These are phyloP conservation scores for Lepidium didymum DNA, from an alignment of 345 rosid genomes.

Conservation along the genomic window DNA sequence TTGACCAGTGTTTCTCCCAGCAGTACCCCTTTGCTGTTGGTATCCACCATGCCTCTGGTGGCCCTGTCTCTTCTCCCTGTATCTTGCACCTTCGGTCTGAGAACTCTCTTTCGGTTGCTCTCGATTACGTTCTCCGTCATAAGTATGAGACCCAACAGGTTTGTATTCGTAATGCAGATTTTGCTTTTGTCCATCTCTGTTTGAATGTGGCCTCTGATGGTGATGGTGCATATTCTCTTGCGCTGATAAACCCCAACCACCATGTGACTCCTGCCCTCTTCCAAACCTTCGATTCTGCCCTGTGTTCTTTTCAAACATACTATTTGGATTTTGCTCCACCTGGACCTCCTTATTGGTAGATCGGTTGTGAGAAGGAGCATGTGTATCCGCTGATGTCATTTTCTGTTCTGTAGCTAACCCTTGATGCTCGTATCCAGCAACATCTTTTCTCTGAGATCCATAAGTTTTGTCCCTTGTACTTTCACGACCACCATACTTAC, in stretches of 20 bases:
- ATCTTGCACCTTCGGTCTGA: constrained; percentile 45
- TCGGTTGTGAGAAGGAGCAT: constrained; percentile 31
- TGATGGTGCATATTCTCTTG: constrained; percentile 54
- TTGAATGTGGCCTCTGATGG: constrained; percentile 38
- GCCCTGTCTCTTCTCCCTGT: constrained; percentile 61
- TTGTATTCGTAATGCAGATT: constrained; percentile 68
- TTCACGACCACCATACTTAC: constrained; percentile 36
- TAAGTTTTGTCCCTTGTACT: constrained; percentile 32
- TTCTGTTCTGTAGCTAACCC: constrained; percentile 50
- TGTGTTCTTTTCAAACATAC: constrained; percentile 49
- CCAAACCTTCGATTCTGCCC: constrained; percentile 46
- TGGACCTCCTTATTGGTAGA: constrained; percentile 34
- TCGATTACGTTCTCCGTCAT: constrained; percentile 27
- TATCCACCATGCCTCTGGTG: constrained; percentile 54
- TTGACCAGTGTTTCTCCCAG: constrained; percentile 34
- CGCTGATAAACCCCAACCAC: constrained; percentile 61
- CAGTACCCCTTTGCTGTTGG: constrained; percentile 44
- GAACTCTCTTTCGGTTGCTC: constrained; percentile 50
- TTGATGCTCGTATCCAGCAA: constrained; percentile 25
- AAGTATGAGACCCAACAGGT: constrained; percentile 53
- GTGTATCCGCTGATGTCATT: constrained; percentile 32
- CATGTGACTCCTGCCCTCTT: constrained; percentile 53
- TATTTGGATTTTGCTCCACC: constrained; percentile 35
- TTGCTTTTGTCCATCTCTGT: constrained; percentile 61
- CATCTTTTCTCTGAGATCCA: constrained; percentile 43